Percentiles rank a stretch among this genome's conserved stretches.
Conservation (phyloP, 345 rosid species). For the Reutealis trisperma region DNA sequence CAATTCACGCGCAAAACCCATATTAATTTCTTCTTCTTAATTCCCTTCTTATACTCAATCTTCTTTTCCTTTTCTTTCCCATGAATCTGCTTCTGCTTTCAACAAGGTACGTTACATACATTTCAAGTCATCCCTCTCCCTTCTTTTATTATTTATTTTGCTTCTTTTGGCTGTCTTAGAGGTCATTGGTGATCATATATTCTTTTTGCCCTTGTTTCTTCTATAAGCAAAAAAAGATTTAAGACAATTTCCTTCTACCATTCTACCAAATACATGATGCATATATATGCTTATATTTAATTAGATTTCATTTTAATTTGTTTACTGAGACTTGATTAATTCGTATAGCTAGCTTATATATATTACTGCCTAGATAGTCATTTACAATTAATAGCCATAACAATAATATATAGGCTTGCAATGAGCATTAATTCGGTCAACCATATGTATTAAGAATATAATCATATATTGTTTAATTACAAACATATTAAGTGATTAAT, state of each 20-base stretch:
- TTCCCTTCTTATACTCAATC: conserved; percentile 13
- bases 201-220: neutral
- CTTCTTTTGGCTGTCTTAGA: neutral
- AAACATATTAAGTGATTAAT: too few species aligned
- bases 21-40: neutral
- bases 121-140: neutral
- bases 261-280: neutral
- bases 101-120: conserved; percentile 29
- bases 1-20: conserved; percentile 25
- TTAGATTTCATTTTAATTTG: neutral
- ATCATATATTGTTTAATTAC: too few species aligned
- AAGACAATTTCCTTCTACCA: neutral
- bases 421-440: too few species aligned
- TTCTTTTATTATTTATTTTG: neutral
- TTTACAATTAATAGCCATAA: too few species aligned
- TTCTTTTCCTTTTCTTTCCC: conserved; percentile 15
- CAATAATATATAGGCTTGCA: too few species aligned
- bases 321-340: neutral
- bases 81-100: conserved; percentile 20
- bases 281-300: neutral
- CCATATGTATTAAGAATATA: too few species aligned
- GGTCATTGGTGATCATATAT: neutral
- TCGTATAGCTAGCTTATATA: too few species aligned
- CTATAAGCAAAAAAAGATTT: conserved; percentile 1
- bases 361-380: too few species aligned